A percentile compares a stretch with the other conserved stretches of the same genome.
phyloP scores from a whole-genome alignment of 306 rosid genomes.

The Cicer cuneatum region DNA sequence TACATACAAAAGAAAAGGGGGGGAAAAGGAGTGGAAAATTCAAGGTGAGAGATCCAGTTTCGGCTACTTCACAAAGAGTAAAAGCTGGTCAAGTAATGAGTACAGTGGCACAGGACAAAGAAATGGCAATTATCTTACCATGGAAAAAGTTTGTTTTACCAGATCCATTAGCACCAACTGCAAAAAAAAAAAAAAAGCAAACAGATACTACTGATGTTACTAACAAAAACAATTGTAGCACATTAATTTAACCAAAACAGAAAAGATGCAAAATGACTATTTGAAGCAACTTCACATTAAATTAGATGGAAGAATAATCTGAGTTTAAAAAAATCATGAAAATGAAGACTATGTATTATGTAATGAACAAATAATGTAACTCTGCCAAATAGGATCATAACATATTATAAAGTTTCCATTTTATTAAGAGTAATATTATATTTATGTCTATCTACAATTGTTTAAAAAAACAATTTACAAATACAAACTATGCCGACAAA shows the following conservation, averaged over 20 bases:
- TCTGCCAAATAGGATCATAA: background rate
- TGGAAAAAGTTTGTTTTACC: conserved; percentile 97
- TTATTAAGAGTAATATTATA: background rate
- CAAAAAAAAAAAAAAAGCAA: conserved; percentile 28
- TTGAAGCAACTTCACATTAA: conserved; percentile 30
- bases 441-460: background rate
- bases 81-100: conserved; percentile 31
- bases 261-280: conserved; percentile 13
- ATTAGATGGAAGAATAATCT: conserved; percentile 5
- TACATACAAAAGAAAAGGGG: conserved; percentile 44
- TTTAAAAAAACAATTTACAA: background rate
- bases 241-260: conserved; percentile 17
- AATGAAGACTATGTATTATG: conserved; percentile 9
- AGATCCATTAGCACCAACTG: conserved; percentile 99
- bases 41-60: conserved; percentile 22
- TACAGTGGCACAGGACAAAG: background rate
- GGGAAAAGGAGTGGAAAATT: background rate
- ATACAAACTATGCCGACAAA: conserved; percentile 1
- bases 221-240: conserved; percentile 3
- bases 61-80: conserved; percentile 32
- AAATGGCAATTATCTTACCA: conserved; percentile 56
- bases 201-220: conserved; percentile 15
- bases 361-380: conserved; percentile 10
- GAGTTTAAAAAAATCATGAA: conserved; percentile 20
- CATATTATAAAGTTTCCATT: background rate